These are phyloP conservation scores for Fusarium chuoi DNA, from an alignment of 2,329 filamentous ascomycete genomes.

Conservation along the genomic window DNA sequence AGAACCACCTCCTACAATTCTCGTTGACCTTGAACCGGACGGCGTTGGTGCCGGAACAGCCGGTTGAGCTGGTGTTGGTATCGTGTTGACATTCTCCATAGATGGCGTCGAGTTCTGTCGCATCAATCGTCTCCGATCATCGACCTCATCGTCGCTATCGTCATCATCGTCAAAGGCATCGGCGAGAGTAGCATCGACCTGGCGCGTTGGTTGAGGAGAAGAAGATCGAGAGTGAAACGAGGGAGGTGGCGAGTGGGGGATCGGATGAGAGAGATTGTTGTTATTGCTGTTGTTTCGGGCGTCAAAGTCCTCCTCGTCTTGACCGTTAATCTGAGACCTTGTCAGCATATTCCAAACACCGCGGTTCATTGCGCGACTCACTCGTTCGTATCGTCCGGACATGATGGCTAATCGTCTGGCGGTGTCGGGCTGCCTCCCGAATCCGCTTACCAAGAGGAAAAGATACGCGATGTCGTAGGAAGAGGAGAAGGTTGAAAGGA, in stretches of 20 bases:
- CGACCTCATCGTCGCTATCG: constrained; percentile 75
- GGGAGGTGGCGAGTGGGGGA: constrained; percentile 74
- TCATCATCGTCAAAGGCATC: constrained; percentile 91
- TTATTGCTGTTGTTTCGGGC: constrained; percentile 41
- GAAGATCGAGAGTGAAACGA: constrained; percentile 90
- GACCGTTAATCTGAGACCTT: constrained; percentile 63
- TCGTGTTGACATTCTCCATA: constrained; percentile 31
- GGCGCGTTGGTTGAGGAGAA: constrained; percentile 56
- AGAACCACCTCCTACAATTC: constrained; percentile 76
- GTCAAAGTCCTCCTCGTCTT: constrained; percentile 64
- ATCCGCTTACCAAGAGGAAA: constrained; percentile 21
- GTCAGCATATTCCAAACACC: not conserved
- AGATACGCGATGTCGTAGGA: constrained; percentile 14
- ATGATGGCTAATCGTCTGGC: constrained; percentile 51
- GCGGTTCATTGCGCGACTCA: constrained; percentile 47
- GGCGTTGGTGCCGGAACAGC: constrained; percentile 33
- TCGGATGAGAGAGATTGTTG: constrained; percentile 46
- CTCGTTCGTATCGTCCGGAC: constrained; percentile 68
- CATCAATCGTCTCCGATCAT: constrained; percentile 89
- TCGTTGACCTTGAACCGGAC: constrained; percentile 53
- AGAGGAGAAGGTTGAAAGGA: not conserved
- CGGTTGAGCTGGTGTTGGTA: constrained; percentile 26
- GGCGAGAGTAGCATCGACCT: constrained; percentile 82
- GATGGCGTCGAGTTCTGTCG: constrained; percentile 64
- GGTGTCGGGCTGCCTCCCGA: constrained; percentile 42